Conservation (phyloP, 805 yeast species). For the Sungouiozyma intestinalis region DNA sequence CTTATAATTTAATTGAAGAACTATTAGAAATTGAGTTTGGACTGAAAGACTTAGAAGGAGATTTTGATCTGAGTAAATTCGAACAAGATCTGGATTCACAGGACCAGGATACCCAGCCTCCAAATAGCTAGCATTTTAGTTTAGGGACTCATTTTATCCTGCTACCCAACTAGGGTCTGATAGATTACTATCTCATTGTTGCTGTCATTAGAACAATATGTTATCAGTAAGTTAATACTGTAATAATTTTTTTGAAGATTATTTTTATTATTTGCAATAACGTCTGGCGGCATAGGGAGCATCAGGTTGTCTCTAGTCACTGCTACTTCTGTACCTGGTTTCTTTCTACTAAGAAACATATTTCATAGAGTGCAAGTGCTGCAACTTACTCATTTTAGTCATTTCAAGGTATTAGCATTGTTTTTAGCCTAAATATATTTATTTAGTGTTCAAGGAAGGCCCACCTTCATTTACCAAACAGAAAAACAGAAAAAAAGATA, state of each 20-base stretch:
- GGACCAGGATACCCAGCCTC: not conserved
- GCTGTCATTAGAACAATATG: no score
- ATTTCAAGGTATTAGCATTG: not conserved
- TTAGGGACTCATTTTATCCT: no score
- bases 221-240: no score
- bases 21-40: conserved; percentile 6
- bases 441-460: not conserved
- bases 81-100: not conserved
- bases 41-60: conserved; percentile 1
- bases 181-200: no score
- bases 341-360: not conserved
- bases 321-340: not conserved
- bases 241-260: no score
- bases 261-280: no score
- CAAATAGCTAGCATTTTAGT: no score
- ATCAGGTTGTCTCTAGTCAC: not conserved
- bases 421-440: not conserved
- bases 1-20: conserved; percentile 10
- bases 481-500: no score
- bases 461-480: not conserved
- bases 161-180: no score
- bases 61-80: not conserved
- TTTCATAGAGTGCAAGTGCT: not conserved
- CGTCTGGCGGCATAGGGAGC: not conserved
- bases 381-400: not conserved